phyloP scores from a whole-genome alignment of 441 rosid genomes.

The Populus hybrid region DNA sequence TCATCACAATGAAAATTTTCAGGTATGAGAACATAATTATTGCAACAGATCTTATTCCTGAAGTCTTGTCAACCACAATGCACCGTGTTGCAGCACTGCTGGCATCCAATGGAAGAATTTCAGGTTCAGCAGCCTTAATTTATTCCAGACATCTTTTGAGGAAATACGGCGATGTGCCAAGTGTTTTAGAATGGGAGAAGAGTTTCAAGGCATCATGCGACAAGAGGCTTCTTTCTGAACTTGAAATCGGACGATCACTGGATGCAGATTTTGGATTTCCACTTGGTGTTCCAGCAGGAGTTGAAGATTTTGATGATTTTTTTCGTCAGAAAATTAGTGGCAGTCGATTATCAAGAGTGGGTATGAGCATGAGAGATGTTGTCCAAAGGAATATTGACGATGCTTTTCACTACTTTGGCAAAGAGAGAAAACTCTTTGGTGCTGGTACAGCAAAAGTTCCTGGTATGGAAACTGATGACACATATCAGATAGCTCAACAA shows the following conservation, averaged over 20 bases:
- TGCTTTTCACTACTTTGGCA: slow-evolving; percentile 52
- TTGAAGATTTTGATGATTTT: slow-evolving; percentile 67
- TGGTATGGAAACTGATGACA: slow-evolving; percentile 65
- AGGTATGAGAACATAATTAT: slow-evolving; percentile 90
- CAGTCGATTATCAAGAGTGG: too few species aligned
- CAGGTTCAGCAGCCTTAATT: slow-evolving; percentile 62
- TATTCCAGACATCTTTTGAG: slow-evolving; percentile 79
- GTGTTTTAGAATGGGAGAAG: slow-evolving; percentile 90
- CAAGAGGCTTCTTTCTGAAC: slow-evolving; percentile 86
- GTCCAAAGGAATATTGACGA: slow-evolving; percentile 76
- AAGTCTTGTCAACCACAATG: slow-evolving; percentile 69
- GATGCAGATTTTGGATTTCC: slow-evolving; percentile 84
- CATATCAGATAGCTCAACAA: slow-evolving; percentile 80
- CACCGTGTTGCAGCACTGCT: slow-evolving; percentile 62
- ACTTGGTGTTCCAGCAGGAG: slow-evolving; percentile 81
- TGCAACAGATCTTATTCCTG: slow-evolving; percentile 89
- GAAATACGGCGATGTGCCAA: slow-evolving; percentile 68
- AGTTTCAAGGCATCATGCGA: slow-evolving; percentile 66
- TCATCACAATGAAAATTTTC: slow-evolving; percentile 31
- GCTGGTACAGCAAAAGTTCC: slow-evolving; percentile 52
- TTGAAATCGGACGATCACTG: slow-evolving; percentile 67
- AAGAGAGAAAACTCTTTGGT: slow-evolving; percentile 63
- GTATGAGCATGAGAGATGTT: too few species aligned
- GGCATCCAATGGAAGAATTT: slow-evolving; percentile 69
- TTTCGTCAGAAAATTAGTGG: too few species aligned